Percentiles rank a stretch among this genome's conserved stretches.
phyloP scores from a whole-genome alignment of 768 basidiomycete species.

The Candolleomyces aberdarensis region DNA sequence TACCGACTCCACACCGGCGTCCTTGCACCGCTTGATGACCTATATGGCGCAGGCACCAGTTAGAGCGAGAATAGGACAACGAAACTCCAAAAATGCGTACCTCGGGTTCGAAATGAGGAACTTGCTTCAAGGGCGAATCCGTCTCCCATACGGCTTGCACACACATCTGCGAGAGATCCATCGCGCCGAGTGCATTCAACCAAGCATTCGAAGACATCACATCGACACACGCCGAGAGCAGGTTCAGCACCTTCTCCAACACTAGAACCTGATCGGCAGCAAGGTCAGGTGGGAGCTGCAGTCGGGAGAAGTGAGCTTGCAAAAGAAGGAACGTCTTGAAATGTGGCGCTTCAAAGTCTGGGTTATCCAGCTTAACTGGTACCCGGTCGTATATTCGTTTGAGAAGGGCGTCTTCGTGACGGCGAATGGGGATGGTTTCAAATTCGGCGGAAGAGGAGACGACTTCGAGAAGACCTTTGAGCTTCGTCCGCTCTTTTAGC shows the following conservation, averaged over 20 bases:
- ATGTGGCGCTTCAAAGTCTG: constrained; percentile 90
- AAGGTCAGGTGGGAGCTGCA: constrained; percentile 90
- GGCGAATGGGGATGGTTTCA: constrained; percentile 90
- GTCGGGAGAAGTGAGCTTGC: constrained; percentile 94
- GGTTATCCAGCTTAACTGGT: constrained; percentile 84
- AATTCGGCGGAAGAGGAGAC: constrained; percentile 97
- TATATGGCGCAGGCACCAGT: constrained; percentile 21
- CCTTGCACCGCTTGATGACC: constrained; percentile 84
- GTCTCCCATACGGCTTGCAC: constrained; percentile 98
- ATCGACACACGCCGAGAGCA: constrained; percentile 93
- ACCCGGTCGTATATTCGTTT: constrained; percentile 93
- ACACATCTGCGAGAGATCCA: constrained; percentile 99
- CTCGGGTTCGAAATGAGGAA: constrained; percentile 93
- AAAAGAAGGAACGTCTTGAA: constrained; percentile 98
- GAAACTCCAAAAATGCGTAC: constrained; percentile 36
- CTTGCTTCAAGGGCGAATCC: constrained; percentile 92
- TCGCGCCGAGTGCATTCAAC: constrained; percentile 91
- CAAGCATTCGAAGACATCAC: constrained; percentile 98
- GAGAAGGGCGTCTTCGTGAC: constrained; percentile 84
- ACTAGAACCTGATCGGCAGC: constrained; percentile 88
- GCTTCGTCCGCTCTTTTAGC: constrained; percentile 92
- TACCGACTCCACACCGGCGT: constrained; percentile 79
- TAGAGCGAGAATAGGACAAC: neutral
- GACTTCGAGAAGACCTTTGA: constrained; percentile 95
- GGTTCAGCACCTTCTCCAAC: constrained; percentile 85